These are phyloP conservation scores for Aureobasidium lini DNA, from an alignment of 2,329 filamentous ascomycete genomes.

Conservation along the genomic window DNA sequence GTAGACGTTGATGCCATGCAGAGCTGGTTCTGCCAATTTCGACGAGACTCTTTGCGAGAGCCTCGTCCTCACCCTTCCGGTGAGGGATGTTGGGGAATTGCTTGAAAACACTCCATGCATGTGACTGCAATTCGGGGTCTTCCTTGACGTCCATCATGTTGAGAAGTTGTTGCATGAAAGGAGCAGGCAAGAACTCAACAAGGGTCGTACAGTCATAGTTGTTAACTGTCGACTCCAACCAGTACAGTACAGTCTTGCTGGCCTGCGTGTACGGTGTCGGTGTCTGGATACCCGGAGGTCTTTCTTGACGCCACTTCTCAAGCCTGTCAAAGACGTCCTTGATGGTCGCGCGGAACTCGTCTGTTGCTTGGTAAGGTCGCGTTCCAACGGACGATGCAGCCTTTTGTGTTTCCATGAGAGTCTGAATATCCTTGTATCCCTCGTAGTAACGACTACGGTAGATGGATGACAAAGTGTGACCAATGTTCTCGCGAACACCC, in stretches of 20 bases:
- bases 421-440: constrained; percentile 72
- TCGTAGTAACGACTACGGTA: constrained; percentile 91
- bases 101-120: constrained; percentile 94
- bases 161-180: constrained; percentile 84
- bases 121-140: constrained; percentile 86
- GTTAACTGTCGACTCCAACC: constrained; percentile 85
- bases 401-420: constrained; percentile 72
- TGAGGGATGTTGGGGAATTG: constrained; percentile 95
- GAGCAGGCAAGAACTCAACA: constrained; percentile 79
- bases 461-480: constrained; percentile 77
- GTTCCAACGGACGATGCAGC: constrained; percentile 72
- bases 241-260: constrained; percentile 90
- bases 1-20: constrained; percentile 92
- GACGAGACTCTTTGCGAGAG: constrained; percentile 79
- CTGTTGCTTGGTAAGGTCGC: constrained; percentile 70
- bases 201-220: constrained; percentile 90
- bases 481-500: constrained; percentile 90
- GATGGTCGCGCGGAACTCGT: constrained; percentile 67
- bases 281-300: constrained; percentile 80
- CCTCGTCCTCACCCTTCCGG: constrained; percentile 72
- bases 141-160: constrained; percentile 99
- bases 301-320: constrained; percentile 79
- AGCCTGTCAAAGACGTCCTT: constrained; percentile 69
- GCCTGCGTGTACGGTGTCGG: constrained; percentile 92
- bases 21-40: constrained; percentile 75